Percentiles rank a stretch among this genome's conserved stretches.
Conservation (phyloP, 1,139 yeast species). For the Protomyces inundatus region DNA sequence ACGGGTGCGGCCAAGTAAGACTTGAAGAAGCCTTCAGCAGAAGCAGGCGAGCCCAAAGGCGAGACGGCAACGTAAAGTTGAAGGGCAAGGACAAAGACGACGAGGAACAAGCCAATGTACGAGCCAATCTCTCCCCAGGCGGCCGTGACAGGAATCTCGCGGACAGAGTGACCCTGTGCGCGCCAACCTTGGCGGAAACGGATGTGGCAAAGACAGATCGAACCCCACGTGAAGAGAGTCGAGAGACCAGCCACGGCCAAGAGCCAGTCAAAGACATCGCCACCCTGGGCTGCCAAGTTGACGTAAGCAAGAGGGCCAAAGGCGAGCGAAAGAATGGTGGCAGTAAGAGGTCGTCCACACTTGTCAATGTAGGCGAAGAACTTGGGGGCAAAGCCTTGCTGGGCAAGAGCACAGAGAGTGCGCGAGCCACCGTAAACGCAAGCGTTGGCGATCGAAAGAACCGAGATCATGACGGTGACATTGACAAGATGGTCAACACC, state of each 20-base stretch:
- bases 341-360: constrained; percentile 67
- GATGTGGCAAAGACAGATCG: constrained; percentile 68
- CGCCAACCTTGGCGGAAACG: constrained; percentile 72
- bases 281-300: constrained; percentile 57
- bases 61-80: constrained; percentile 77
- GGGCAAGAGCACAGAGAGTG: constrained; percentile 74
- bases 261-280: constrained; percentile 73
- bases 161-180: constrained; percentile 57
- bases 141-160: constrained; percentile 65
- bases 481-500: constrained; percentile 68
- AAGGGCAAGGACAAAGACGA: constrained; percentile 61
- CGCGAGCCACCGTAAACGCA: constrained; percentile 74
- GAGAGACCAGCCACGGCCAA: constrained; percentile 78
- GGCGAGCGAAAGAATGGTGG: constrained; percentile 52
- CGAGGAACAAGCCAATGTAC: constrained; percentile 55
- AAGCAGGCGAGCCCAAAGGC: constrained; percentile 52
- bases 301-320: constrained; percentile 68
- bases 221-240: constrained; percentile 78
- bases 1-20: constrained; percentile 54
- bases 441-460: constrained; percentile 68
- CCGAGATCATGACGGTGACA: constrained; percentile 65
- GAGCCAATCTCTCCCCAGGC: constrained; percentile 71
- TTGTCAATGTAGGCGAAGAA: constrained; percentile 68
- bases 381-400: constrained; percentile 75
- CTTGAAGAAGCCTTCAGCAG: constrained; percentile 48